Base-by-base conservation (phyloP, 2,329 filamentous ascomycete species). In the Fusarium papillatum region DNA sequence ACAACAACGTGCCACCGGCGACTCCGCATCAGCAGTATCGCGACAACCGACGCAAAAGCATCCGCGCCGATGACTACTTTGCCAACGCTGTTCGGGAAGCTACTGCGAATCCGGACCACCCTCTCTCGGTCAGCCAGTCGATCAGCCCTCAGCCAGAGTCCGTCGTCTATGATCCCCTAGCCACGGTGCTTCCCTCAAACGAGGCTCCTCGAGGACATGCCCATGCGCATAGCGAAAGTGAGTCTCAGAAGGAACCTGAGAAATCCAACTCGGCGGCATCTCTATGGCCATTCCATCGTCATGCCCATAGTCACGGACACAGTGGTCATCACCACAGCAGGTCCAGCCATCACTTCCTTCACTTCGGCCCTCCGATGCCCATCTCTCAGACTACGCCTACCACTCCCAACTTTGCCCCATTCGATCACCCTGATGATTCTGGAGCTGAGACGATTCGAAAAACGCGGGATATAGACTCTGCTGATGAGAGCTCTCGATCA, bases 41-140 rank as follows among this genome's bases (percentile, higher is more conserved):
- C 83, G 80, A 92, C 81, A 79, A 87, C 80, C 81, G 90, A 82
- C 83, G 93, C 84, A 81, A 87, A 84, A 87, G 89, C 82, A 76
- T 92, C 77, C 82, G 90, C 80, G 75, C 88, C 79, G 84, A 92
- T 84, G 83, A 91, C 84, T 90, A 89, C 77, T 90, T 92, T 71
- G 81, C 86, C 29, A 85, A 83, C 61, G 77, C 73, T 17, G 65
- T 85, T 26, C 85, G 83, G 39, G 85, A 88, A 79, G 70, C 66
- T 68, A 64, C 70, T 29, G 64, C 76, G 19, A 55, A 68, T 48
- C 59, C 74, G 31, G 76, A 82, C 48, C 75, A 78, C 59, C 73
- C 76, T 65, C 66, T 79, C n/a, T 70, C 82, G 38, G 75, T 76
- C 66, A 79, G 78, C 41, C 75, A 81, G 26, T 71, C 78, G 7